Conservation (phyloP, 1,139 yeast genomes). For the Casaregolazyma suthepensis region DNA sequence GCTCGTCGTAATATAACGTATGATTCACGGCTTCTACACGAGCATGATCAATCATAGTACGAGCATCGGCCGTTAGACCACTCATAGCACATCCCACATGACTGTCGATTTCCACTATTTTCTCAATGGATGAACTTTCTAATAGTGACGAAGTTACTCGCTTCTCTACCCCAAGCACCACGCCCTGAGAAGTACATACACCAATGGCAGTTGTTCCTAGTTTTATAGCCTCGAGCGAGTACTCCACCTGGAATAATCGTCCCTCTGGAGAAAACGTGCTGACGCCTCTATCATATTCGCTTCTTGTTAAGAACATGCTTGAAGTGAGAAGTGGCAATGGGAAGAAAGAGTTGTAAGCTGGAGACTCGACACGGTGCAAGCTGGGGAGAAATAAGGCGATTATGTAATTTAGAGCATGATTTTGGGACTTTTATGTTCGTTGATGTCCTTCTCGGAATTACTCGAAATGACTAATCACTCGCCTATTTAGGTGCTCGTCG, state of each 20-base stretch:
- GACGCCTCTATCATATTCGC: constrained; percentile 98
- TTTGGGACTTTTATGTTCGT: too few species aligned
- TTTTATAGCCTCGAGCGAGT: constrained; percentile 95
- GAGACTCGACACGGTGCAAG: background rate
- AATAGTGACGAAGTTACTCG: constrained; percentile 89
- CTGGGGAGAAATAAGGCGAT: background rate
- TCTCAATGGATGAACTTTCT: constrained; percentile 91
- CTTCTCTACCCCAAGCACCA: constrained; percentile 92
- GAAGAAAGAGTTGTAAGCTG: constrained; percentile 2
- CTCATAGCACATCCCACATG: constrained; percentile 99
- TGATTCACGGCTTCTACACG: constrained; percentile 83
- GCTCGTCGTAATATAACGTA: constrained; percentile 84
- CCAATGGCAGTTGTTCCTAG: constrained; percentile 97
- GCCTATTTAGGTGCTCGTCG: background rate
- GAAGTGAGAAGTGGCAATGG: constrained; percentile 7
- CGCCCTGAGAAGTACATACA: constrained; percentile 94
- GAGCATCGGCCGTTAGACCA: constrained; percentile 97
- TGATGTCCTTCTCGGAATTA: background rate
- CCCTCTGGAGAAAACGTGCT: constrained; percentile 99
- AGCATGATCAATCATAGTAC: constrained; percentile 98
- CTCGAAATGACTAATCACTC: background rate
- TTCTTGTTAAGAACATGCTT: constrained; percentile 89
- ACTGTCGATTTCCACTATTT: constrained; percentile 87
- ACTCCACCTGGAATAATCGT: constrained; percentile 95
- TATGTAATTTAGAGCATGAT: background rate